These are phyloP conservation scores for Thelonectria discophora DNA, from an alignment of 2,329 filamentous ascomycete genomes.

Conservation along the genomic window DNA sequence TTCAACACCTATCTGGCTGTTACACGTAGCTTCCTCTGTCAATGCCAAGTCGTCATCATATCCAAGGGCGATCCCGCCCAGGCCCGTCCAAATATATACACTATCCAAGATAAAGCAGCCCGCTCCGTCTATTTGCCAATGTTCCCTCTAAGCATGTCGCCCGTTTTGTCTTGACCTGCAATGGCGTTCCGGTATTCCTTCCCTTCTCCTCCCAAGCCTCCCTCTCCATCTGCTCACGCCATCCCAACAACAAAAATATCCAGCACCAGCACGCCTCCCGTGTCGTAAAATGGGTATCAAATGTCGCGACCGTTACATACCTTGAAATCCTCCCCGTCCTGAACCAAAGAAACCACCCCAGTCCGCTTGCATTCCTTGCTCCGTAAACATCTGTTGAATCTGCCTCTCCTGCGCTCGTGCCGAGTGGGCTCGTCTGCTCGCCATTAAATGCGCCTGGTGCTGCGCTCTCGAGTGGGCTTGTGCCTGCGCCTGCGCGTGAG, in stretches of 20 bases:
- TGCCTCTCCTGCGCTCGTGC: slow-evolving; percentile 51
- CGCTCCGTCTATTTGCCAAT: slow-evolving; percentile 29
- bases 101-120: slow-evolving; percentile 16
- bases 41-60: slow-evolving; percentile 21
- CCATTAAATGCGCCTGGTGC: slow-evolving; percentile 38
- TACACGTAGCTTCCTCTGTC: not conserved
- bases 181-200: slow-evolving; percentile 12
- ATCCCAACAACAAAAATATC: slow-evolving; percentile 33
- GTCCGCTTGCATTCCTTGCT: slow-evolving; percentile 56
- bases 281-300: slow-evolving; percentile 52
- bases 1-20: slow-evolving; percentile 14
- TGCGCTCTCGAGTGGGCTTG: slow-evolving; percentile 38
- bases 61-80: slow-evolving; percentile 23
- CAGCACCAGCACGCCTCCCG: slow-evolving; percentile 39
- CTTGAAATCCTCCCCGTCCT: slow-evolving; percentile 54
- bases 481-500: slow-evolving; percentile 39
- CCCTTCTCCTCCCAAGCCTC: not conserved
- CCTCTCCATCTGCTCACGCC: slow-evolving; percentile 1
- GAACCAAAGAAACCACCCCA: slow-evolving; percentile 59
- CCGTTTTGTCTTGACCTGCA: slow-evolving; percentile 21
- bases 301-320: slow-evolving; percentile 50
- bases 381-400: slow-evolving; percentile 61
- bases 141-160: slow-evolving; percentile 25
- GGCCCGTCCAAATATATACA: slow-evolving; percentile 22
- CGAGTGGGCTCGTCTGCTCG: slow-evolving; percentile 37